A percentile compares a stretch with the other conserved stretches of the same genome.
Conservation (phyloP, 2,329 filamentous ascomycete genomes). For the Aspergillus sp. region DNA sequence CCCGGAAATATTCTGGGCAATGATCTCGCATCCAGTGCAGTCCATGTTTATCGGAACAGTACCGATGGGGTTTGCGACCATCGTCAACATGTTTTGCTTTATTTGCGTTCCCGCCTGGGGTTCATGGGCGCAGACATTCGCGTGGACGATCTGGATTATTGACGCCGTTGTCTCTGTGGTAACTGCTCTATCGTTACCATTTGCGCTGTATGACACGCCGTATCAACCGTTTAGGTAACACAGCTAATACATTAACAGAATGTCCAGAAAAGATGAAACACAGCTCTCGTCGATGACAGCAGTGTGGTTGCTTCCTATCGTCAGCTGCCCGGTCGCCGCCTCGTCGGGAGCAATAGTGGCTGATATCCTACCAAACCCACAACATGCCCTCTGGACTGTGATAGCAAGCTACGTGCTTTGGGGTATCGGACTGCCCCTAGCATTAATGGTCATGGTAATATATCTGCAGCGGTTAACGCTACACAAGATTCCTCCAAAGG, state of each 20-base stretch:
- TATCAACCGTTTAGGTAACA: too few relatives aligned
- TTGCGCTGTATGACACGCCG: conserved; percentile 49
- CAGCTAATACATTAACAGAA: conserved; percentile 15
- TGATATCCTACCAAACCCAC: conserved; percentile 53
- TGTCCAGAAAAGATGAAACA: conserved; percentile 21
- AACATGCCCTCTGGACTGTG: conserved; percentile 62
- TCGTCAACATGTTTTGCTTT: conserved; percentile 64
- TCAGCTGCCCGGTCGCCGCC: conserved; percentile 65
- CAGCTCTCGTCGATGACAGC: conserved; percentile 63
- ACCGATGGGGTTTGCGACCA: conserved; percentile 68
- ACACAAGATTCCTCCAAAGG: conserved; percentile 66
- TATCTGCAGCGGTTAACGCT: conserved; percentile 69
- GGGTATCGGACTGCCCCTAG: conserved; percentile 64
- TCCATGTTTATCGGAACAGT: conserved; percentile 68
- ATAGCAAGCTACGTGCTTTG: conserved; percentile 68
- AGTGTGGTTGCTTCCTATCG: conserved; percentile 66
- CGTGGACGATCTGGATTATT: conserved; percentile 61
- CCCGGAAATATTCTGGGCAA: conserved; percentile 63
- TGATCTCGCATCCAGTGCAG: conserved; percentile 67
- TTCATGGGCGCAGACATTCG: conserved; percentile 53
- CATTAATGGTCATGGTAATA: conserved; percentile 64
- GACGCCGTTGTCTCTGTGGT: conserved; percentile 55
- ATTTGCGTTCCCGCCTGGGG: conserved; percentile 64
- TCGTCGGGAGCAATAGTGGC: conserved; percentile 65
- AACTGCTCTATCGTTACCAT: conserved; percentile 58